phyloP scores from a whole-genome alignment of 371 early-diverging fungal species.

The Mortierella sp. region DNA sequence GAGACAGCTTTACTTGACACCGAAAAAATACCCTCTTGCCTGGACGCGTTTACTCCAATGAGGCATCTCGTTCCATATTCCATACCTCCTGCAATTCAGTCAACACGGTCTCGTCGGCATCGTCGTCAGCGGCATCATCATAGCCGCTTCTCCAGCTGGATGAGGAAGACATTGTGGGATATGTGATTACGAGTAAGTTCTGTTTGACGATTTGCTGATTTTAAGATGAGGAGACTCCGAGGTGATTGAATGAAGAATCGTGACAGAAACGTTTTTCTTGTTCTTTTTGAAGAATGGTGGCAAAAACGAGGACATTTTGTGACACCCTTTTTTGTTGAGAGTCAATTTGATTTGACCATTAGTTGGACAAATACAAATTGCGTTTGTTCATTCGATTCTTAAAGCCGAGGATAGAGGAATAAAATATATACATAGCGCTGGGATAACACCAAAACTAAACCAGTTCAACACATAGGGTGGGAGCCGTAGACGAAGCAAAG shows the following conservation, averaged over 20 bases:
- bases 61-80: too few species aligned
- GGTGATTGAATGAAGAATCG: not conserved
- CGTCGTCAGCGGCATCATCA: constrained; percentile 43
- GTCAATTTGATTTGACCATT: too few species aligned
- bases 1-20: too few species aligned
- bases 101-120: constrained; percentile 44
- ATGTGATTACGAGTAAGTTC: not conserved
- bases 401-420: too few species aligned
- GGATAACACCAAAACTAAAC: not conserved
- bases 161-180: constrained; percentile 20
- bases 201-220: not conserved
- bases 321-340: not conserved
- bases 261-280: too few species aligned
- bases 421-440: too few species aligned
- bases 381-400: too few species aligned
- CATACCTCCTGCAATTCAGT: constrained; percentile 54
- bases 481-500: too few species aligned
- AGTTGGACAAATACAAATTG: not conserved
- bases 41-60: too few species aligned
- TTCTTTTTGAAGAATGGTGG: not conserved
- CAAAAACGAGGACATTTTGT: not conserved
- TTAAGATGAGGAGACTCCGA: too few species aligned
- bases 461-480: too few species aligned
- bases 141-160: constrained; percentile 49
- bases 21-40: too few species aligned